Conservation (phyloP, 257 asterid species). For the Salvia splendens region DNA sequence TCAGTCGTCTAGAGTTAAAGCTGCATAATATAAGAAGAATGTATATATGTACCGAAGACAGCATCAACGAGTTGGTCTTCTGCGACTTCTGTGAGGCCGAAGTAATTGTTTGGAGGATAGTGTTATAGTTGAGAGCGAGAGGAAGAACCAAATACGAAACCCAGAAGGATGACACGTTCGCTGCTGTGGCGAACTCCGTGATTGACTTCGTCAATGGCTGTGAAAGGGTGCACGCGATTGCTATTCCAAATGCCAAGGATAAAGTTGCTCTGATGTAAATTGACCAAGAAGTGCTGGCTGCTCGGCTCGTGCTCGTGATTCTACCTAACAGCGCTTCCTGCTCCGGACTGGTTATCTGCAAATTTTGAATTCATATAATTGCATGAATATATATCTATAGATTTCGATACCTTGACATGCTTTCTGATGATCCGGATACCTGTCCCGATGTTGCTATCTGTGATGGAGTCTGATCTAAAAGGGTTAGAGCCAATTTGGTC, state of each 20-base stretch:
- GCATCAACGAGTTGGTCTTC: slow-evolving; percentile 46
- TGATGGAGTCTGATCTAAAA: slow-evolving; percentile 31
- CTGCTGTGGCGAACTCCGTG: slow-evolving; percentile 37
- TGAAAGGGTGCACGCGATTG: slow-evolving; percentile 32
- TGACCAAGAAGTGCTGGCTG: slow-evolving; percentile 34
- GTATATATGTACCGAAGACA: slow-evolving; percentile 42
- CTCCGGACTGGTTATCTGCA: slow-evolving; percentile 6
- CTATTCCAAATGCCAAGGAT: slow-evolving; percentile 38
- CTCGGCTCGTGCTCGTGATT: slow-evolving; percentile 31
- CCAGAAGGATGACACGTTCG: slow-evolving; percentile 44
- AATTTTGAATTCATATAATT: too few relatives aligned
- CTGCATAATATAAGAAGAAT: too few relatives aligned
- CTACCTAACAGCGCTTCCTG: slow-evolving; percentile 36
- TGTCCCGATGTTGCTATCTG: slow-evolving; percentile 20
- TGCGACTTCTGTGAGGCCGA: slow-evolving; percentile 46
- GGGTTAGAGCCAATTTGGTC: slow-evolving; percentile 36
- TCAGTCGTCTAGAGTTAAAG: background rate
- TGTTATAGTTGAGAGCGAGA: slow-evolving; percentile 45
- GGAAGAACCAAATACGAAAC: slow-evolving; percentile 52
- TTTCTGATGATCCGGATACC: slow-evolving; percentile 28
- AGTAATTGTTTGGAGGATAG: slow-evolving; percentile 40
- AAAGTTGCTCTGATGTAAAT: slow-evolving; percentile 40
- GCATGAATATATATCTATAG: too few relatives aligned
- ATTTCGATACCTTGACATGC: too few relatives aligned
- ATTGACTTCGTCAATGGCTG: slow-evolving; percentile 44